phyloP scores from a whole-genome alignment of 179 eudicot species.

The Carnegiea gigantea region DNA sequence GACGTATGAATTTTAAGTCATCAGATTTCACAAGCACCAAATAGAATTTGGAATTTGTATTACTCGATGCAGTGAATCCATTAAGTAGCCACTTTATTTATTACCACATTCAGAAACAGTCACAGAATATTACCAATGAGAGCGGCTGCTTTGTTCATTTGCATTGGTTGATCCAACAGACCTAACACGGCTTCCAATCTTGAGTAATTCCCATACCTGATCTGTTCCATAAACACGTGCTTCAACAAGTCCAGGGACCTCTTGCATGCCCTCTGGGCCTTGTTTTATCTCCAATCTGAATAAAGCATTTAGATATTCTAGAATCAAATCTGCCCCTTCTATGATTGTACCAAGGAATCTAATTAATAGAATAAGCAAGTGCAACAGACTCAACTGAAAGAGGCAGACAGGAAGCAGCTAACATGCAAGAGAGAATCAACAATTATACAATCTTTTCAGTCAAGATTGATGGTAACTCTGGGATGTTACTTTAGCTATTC shows the following conservation, averaged over 20 bases:
- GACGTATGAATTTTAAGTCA: not conserved
- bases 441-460: not conserved
- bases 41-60: not conserved
- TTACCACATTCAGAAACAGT: not conserved
- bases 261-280: constrained; percentile 87
- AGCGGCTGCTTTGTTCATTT: constrained; percentile 93
- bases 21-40: not conserved
- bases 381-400: too few relatives aligned
- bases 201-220: constrained; percentile 94
- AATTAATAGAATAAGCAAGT: not conserved
- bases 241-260: constrained; percentile 96
- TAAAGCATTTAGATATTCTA: not conserved
- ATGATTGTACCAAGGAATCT: not conserved
- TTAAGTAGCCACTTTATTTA: too few relatives aligned
- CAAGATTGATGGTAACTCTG: too few relatives aligned
- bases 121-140: constrained; percentile 67
- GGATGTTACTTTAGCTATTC: not conserved
- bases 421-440: not conserved
- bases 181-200: constrained; percentile 74
- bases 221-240: constrained; percentile 59
- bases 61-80: not conserved
- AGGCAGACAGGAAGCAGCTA: too few relatives aligned
- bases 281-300: constrained; percentile 90
- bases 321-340: not conserved
- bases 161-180: constrained; percentile 97